Evolutionary conservation across 169 alveolate species (phyloP).

Genomic region (Eimeria maxima): DNA sequence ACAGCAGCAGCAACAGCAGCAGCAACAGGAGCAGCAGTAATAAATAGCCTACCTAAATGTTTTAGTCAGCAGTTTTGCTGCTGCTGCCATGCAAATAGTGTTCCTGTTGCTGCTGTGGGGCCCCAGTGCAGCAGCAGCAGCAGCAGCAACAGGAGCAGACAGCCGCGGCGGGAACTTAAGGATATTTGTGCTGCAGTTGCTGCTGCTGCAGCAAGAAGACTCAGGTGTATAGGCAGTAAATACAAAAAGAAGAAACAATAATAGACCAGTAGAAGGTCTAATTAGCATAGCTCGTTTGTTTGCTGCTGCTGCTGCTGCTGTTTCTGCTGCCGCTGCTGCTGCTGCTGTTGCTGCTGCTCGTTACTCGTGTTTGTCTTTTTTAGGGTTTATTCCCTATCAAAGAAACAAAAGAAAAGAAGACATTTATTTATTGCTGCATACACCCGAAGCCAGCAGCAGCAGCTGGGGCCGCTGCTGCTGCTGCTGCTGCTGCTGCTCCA

Average conservation of each 20-base stretch:
- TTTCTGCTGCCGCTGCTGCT: constrained; percentile 36
- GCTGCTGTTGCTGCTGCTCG: constrained; percentile 26
- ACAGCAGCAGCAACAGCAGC: too few relatives aligned
- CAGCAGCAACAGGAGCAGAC: too few relatives aligned
- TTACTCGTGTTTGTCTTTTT: neutral
- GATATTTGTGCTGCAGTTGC: neutral
- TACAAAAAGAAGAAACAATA: neutral
- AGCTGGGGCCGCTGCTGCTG: constrained; percentile 3
- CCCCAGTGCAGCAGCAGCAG: too few relatives aligned
- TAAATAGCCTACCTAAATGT: neutral
- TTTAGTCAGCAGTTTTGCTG: neutral
- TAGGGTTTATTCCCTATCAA: neutral
- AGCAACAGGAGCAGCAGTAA: too few relatives aligned
- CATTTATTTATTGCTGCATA: neutral
- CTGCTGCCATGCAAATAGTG: neutral
- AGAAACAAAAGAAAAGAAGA: neutral
- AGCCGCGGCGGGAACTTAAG: neutral
- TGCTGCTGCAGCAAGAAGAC: neutral
- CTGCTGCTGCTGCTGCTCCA: constrained; percentile 12
- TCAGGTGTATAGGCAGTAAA: neutral
- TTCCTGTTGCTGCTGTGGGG: neutral
- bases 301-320: constrained; percentile 43
- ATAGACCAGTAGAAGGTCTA: neutral
- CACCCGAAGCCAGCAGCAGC: neutral
- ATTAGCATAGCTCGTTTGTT: constrained; percentile 18